Base-by-base conservation (phyloP, 2,329 filamentous ascomycete genomes). In the Parastagonospora nodorum region DNA sequence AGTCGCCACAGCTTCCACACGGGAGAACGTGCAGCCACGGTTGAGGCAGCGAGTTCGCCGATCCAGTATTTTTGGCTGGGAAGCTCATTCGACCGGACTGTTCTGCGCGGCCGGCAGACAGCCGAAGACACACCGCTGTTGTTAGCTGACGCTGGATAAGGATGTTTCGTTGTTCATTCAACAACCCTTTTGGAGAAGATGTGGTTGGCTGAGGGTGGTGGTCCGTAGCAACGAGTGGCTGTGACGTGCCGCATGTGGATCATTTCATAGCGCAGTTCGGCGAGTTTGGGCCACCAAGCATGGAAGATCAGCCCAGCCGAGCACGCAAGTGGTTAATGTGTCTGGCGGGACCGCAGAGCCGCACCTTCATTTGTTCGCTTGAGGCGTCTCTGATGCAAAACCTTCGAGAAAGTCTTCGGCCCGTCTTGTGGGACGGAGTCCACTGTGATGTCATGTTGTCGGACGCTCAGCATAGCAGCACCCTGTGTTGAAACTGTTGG, bases 401-500 rank as follows among this genome's bases (percentile, higher is more conserved):
- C 42, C 37, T 57, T 48, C 50, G 29, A 39, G 28, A 48, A 40
- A 29, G 41, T 33, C 39, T 36, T 55, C 58, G 52, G 61, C 53
- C 57, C 52, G 42, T 42, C 27, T 35, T 9, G 60, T 61, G 62
- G 62, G 60, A 14, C 57, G 61, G 58, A 38, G 63, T 62, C 67
- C 67, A 66, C 32, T 14, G 10, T 61, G 61, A 68, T 64, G 66
- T 68, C 64, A 69, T 66, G 48, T 43, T 50, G 53, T 48, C 55
- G 53, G 24, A 45, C 47, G 30, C 49, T 32, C 47, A 46, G 47
- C 51, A 53, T 48, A 51, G 52, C 43, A 48, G 46, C 38, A 40
- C 44, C 28, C 31, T 42, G 50, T 35, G 19, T 48, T 64, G 65
- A 68, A 69, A 69, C 66, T 64, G 65, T 68, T 69, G 66, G 65